Conservation (phyloP, 1,284 basidiomycete species). For the Cryptococcus sp. region DNA sequence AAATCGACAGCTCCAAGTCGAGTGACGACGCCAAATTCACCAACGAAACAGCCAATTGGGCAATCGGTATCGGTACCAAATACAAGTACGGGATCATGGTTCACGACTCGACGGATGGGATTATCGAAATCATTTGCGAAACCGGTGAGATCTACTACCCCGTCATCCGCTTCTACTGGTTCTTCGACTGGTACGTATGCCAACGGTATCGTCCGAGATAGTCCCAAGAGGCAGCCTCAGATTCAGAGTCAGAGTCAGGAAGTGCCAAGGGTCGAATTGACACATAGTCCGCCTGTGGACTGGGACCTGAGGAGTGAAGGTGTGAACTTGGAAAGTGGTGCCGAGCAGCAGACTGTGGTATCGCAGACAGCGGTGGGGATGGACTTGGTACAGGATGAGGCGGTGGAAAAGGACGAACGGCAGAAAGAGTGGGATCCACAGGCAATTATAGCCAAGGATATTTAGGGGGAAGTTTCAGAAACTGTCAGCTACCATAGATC, state of each 20-base stretch:
- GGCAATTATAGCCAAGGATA: too few species aligned
- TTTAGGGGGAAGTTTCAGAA: too few species aligned
- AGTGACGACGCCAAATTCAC: neutral
- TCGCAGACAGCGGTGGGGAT: too few species aligned
- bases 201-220: neutral
- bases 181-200: neutral
- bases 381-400: too few species aligned
- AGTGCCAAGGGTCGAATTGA: neutral
- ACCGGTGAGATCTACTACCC: neutral
- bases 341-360: too few species aligned
- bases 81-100: neutral
- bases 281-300: neutral
- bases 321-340: too few species aligned
- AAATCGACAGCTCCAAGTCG: neutral
- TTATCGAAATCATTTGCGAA: neutral
- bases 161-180: too few species aligned
- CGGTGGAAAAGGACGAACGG: too few species aligned
- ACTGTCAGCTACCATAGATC: too few species aligned
- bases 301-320: neutral
- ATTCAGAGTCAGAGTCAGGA: too few species aligned
- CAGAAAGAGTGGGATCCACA: too few species aligned
- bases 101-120: neutral
- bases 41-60: neutral
- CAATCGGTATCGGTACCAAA: neutral
- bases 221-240: neutral